Base-by-base conservation (phyloP, 2,329 filamentous ascomycete species). In the Grosmannia serpens region DNA sequence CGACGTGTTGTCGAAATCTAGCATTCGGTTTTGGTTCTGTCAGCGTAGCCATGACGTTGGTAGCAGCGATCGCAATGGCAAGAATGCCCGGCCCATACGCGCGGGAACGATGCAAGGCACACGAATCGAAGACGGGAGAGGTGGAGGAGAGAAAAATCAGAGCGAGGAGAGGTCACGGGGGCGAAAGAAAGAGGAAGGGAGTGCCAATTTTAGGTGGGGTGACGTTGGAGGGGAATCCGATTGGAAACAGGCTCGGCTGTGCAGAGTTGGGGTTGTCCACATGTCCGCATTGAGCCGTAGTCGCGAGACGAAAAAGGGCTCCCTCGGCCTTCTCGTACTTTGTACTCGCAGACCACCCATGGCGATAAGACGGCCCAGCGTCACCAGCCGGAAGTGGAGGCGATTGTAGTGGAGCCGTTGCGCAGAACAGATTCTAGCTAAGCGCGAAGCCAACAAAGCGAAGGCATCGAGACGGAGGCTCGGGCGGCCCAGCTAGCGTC, bases 1-100 rank as follows among this genome's bases (percentile, higher is more conserved):
- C 80, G 60, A 84, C 80, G 70, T 83, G 81, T 38, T 75, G 73
- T 64, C 79, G 76, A 68, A 83, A 84, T 66, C 81, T 84, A 70
- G 72, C 69, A 53, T 66, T 63, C 47, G 64, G 64, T 62, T 69
- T 60, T 62, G 64, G 60, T 57, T 65, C 62, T 54, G 75, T 80
- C 72, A 79, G 76, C 69, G 69, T 67, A 61, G 72, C 67, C 75
- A 49, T 49, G 54, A 26, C 11, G 44, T 46, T 11, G 41, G 24
- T 3, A 47, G 38, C 10, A 47, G 38, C 24, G 53, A 44, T 47
- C 24, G 46, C 46, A 47, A 24, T 8, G 11, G 15, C 3, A 13
- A 26, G 24, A 27, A 6, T 22, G 46, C 22, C 8, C 46, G 4
- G 9, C 20, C 41, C 41, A 44, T n/a, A 11, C 31, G n/a, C 15